Conservation (phyloP, 2,329 filamentous ascomycete species). For the Cordyceps javanica region DNA sequence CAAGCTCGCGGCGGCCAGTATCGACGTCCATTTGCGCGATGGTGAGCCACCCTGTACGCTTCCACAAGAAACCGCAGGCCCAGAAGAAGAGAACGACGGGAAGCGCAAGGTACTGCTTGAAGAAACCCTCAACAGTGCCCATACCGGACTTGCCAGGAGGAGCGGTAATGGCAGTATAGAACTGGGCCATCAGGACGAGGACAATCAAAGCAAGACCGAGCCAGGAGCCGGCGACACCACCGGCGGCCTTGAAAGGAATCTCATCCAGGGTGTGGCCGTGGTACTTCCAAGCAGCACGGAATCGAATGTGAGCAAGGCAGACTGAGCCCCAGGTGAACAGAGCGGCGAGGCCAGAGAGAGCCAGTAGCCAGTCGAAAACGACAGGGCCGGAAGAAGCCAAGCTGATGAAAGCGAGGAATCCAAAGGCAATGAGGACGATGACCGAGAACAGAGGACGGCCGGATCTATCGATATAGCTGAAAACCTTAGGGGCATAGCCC, state of each 20-base stretch:
- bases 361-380: conserved; percentile 61
- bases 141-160: conserved; percentile 26
- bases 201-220: conserved; percentile 53
- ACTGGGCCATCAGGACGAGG: conserved; percentile 48
- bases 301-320: conserved; percentile 62
- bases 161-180: conserved; percentile 43
- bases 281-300: conserved; percentile 56
- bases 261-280: conserved; percentile 59
- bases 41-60: conserved; percentile 54
- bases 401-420: conserved; percentile 44
- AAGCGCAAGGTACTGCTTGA: conserved; percentile 48
- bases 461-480: conserved; percentile 51
- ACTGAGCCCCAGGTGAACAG: conserved; percentile 67
- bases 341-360: conserved; percentile 57
- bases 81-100: conserved; percentile 52
- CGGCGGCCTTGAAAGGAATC: conserved; percentile 56
- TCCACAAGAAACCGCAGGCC: conserved; percentile 57
- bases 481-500: conserved; percentile 50
- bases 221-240: conserved; percentile 58
- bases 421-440: conserved; percentile 39
- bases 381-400: conserved; percentile 37
- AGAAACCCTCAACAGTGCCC: conserved; percentile 44
- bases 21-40: conserved; percentile 61
- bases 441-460: conserved; percentile 51
- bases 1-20: conserved; percentile 56